Evolutionary conservation across 352 stramenopile species (phyloP), one percentile per base, ranked within the genome.

Genomic region (Phytopythium montanum): DNA sequence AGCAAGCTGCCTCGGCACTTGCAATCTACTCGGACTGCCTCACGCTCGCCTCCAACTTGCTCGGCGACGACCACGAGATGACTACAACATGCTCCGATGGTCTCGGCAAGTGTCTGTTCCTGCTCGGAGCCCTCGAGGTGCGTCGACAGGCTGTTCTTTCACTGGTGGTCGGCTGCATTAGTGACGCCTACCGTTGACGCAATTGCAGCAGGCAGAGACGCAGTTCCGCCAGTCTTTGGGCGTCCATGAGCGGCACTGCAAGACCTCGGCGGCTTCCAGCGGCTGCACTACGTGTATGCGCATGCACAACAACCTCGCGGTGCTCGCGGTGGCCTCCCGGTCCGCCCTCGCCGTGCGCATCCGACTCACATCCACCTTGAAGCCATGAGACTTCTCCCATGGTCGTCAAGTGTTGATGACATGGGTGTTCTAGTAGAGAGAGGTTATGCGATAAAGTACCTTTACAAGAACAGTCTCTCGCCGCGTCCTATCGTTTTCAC

Each of bases 291-390:
- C 21, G 65, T 58, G 52, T 25, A 34, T 65, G n/a, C 82, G 79
- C 7, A 66, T 64, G 36, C 70, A 87, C 59, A 85, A 75, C 62
- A 92, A 92, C 54, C 36, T 92, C 25, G 82, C 78, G 13, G 68
- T 85, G 64, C 57, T 88, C 16, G 72, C 80, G 1, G 69, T 92
- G 12, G 76, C 76, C 7, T 56, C 58, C 5, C 72, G 66, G 3
- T 87, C 74, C 3, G 19, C 56, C 5, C 8, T 29, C 26, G 68
- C 68, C 29, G 55, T 67, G 2, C 54, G 52, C 13, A 25, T 42
- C 1, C 65, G 72, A 31, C 65, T 73, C 60, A n/a, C n/a, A n/a
- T n/a, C n/a, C n/a, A n/a, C n/a, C n/a, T n/a, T n/a, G n/a, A n/a
- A n/a, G n/a, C n/a, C n/a, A n/a, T n/a, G n/a, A n/a, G n/a, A n/a